Base-by-base conservation (phyloP, 371 early-diverging fungal genomes). In the Mucor racemosus region DNA sequence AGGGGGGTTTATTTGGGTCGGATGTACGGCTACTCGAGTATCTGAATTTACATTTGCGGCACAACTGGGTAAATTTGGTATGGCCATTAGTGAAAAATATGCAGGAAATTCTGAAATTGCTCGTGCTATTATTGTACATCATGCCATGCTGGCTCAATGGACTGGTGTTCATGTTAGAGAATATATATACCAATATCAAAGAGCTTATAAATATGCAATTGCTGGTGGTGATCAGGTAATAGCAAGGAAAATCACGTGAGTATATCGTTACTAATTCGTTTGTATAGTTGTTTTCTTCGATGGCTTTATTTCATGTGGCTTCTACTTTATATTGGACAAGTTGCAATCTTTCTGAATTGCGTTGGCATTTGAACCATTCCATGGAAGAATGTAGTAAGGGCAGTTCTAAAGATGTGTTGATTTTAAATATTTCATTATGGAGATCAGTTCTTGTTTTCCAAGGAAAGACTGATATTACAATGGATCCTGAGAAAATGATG, bases 51-150 rank as follows among this genome's bases (percentile, higher is more conserved):
- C 33, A 1, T 73, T 77, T 53, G 79, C 76, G 14, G 73, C 74
- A 7, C 48, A 73, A n/a, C 54, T 82, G 15, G 82, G 82, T n/a
- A 63, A 73, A 34, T 62, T 76, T 40, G 82, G 82, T 33, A 50
- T 79, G 61, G 63, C 61, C 3, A 63, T 82, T 40, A 72, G 71
- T 17, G 76, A 79, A 11, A 77, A 73, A 34, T 71, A 73, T 58
- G 79, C 76, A 9, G 78, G 76, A 3, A 76, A 77, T 44, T 72
- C 76, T 15, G 82, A 82, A 57, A 77, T 77, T 40, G 80, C 79
- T 26, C 68, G 78, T 21, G 68, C 76, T 5, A 77, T 74, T n/a
- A 73, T 73, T 55, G 62, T 75, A 5, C 67, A 82, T 44, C 72
- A 77, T 53, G 55, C 67, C 7, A 69, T 76, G 65, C 62, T 82